Base-by-base conservation (phyloP, 208 protist species). In the Wallacemonas collosoma region DNA sequence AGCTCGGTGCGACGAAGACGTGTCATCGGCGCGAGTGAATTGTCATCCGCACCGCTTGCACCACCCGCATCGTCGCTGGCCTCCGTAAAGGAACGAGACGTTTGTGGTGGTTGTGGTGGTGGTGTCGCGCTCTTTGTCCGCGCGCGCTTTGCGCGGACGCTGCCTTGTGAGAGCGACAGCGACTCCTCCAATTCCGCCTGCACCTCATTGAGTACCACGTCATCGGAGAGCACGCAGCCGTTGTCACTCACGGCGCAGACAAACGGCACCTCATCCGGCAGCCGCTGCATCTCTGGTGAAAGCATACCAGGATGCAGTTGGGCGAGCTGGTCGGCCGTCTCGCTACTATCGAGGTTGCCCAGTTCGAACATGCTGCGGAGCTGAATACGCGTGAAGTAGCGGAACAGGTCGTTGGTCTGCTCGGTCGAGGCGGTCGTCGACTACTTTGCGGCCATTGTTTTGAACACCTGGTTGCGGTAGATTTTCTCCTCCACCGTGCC, bases 401-500 rank as follows among this genome's bases (percentile, higher is more conserved):
- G 86, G 64, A 86, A 77, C 35, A 91, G 76, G 53, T 88, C 72
- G 6, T 43, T 61, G 26, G 39, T 14, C 50, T 70, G 17, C 15
- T 77, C 64, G 17, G 47, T 15, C 4, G 62, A 50, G 39, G 15
- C 44, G 45, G 58, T 51, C 51, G 76, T 84, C 3, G 79, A 76
- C 73, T 95, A 88, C 71, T 79, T 77, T 6, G 91, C 86, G 7
- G 91, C 88, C 78, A 90, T 94, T 45, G 90, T 85, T 73, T 99
- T 99, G 79, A 98, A 98, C 0, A 99, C 88, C 80, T 99, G 98
- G 67, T 98, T 96, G 62, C 99, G 94, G 79, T 99, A 99, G 15
- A 99, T 92, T 75, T 99, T 99, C 80, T 99, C 98, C 86, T 99
- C 98, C 38, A 99, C 95, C 11, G 98, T 98, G 12, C 90, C 92